phyloP scores from a whole-genome alignment of 768 basidiomycete genomes.

The Phylloporus rhodoxanthus region DNA sequence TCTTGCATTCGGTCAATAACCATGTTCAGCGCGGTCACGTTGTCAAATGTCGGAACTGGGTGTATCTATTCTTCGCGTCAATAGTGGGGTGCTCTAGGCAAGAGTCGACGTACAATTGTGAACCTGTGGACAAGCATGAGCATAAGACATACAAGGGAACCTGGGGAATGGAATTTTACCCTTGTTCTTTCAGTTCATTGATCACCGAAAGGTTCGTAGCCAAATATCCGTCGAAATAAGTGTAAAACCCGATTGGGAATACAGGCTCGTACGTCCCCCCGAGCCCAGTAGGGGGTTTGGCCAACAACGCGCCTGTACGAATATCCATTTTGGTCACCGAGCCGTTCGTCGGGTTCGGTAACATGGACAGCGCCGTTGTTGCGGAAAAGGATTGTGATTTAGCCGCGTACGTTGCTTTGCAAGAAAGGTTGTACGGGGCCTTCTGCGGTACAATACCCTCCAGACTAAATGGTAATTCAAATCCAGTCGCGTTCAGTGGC shows the following conservation, averaged over 20 bases:
- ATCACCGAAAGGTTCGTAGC: constrained; percentile 20
- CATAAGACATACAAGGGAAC: not conserved
- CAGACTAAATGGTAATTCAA: constrained; percentile 46
- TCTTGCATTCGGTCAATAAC: constrained; percentile 70
- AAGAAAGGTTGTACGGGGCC: constrained; percentile 26
- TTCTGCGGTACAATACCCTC: constrained; percentile 39
- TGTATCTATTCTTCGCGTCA: constrained; percentile 44
- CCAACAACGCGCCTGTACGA: constrained; percentile 52
- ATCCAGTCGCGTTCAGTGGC: constrained; percentile 47
- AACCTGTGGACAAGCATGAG: constrained; percentile 8
- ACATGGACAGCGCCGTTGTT: constrained; percentile 40
- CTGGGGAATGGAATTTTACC: constrained; percentile 10
- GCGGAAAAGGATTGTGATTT: constrained; percentile 42
- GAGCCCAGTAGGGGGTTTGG: constrained; percentile 45
- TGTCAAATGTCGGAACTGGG: constrained; percentile 60
- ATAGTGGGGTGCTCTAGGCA: not conserved
- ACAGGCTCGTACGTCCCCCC: constrained; percentile 48
- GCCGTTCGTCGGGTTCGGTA: constrained; percentile 46
- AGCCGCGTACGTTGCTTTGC: constrained; percentile 25
- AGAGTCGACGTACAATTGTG: constrained; percentile 29
- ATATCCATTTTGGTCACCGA: constrained; percentile 48
- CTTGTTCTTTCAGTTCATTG: constrained; percentile 30
- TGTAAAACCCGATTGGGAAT: constrained; percentile 42
- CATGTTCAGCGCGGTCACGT: constrained; percentile 48
- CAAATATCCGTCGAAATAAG: constrained; percentile 34